Conservation (phyloP, 2,329 filamentous ascomycete species). For the Fusarium keratoplasticum region DNA sequence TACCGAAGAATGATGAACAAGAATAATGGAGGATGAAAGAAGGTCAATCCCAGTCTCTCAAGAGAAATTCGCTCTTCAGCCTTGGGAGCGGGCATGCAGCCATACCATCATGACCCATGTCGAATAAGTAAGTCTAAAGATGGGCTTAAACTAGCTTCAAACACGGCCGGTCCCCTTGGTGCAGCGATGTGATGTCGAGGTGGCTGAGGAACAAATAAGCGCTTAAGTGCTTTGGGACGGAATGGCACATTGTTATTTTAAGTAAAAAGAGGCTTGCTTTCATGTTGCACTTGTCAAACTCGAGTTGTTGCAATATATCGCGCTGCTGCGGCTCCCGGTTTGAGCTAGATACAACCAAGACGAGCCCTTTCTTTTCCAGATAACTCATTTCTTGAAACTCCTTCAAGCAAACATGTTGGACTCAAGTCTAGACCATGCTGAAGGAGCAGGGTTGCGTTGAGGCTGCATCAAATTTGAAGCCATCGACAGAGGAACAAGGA, state of each 20-base stretch:
- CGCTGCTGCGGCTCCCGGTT: not conserved
- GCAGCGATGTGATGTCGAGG: slow-evolving; percentile 3
- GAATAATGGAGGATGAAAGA: not conserved
- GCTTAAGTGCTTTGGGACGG: slow-evolving; percentile 9
- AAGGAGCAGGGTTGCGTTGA: not conserved
- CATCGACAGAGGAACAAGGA: slow-evolving; percentile 3
- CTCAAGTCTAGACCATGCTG: not conserved
- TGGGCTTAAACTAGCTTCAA: slow-evolving; percentile 9
- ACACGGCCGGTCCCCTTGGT: slow-evolving; percentile 14
- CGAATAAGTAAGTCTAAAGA: slow-evolving; percentile 3
- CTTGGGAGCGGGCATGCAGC: not conserved
- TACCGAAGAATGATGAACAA: not conserved
- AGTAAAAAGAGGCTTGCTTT: not conserved
- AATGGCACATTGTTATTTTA: not conserved
- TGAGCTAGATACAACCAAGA: no score
- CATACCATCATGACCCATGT: slow-evolving; percentile 3
- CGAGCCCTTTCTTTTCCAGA: not conserved
- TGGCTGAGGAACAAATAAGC: slow-evolving; percentile 6
- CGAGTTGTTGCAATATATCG: not conserved
- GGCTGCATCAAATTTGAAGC: slow-evolving; percentile 5
- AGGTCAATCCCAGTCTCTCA: not conserved
- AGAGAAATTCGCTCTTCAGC: slow-evolving; percentile 12
- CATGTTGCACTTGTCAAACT: not conserved
- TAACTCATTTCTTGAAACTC: not conserved
- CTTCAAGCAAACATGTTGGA: not conserved